Evolutionary conservation across 2,329 filamentous ascomycete genomes (phyloP).

Genomic region (Claviceps sp.): DNA sequence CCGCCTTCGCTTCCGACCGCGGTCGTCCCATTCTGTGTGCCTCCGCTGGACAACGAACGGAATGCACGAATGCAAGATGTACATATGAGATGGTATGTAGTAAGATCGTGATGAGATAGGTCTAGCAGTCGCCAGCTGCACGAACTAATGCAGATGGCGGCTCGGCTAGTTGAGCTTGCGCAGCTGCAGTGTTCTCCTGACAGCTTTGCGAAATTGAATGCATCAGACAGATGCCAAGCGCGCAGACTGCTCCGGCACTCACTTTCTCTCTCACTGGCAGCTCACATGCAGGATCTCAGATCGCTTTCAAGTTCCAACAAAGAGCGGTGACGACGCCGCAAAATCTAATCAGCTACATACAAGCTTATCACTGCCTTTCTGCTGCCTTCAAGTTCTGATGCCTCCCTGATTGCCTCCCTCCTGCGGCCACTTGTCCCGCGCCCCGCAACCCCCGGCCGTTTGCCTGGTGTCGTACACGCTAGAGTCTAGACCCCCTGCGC

Average conservation of each 20-base stretch:
- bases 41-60: no score
- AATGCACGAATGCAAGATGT: not conserved
- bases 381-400: not conserved
- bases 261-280: not conserved
- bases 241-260: no score
- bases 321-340: conserved; percentile 2
- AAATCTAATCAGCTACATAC: not conserved
- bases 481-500: not conserved
- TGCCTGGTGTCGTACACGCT: not conserved
- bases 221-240: no score
- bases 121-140: no score
- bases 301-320: not conserved
- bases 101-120: no score
- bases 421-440: not conserved
- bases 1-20: not conserved
- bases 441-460: not conserved
- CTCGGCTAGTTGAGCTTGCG: no score
- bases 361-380: no score
- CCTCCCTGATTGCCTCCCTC: not conserved
- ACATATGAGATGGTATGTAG: not conserved
- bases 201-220: no score
- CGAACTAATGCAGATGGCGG: no score
- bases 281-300: no score
- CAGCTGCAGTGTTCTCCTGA: no score
- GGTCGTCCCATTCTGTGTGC: not conserved